These are phyloP conservation scores for Plantago lanceolata DNA, from an alignment of 305 asterid genomes.

Conservation along the genomic window DNA sequence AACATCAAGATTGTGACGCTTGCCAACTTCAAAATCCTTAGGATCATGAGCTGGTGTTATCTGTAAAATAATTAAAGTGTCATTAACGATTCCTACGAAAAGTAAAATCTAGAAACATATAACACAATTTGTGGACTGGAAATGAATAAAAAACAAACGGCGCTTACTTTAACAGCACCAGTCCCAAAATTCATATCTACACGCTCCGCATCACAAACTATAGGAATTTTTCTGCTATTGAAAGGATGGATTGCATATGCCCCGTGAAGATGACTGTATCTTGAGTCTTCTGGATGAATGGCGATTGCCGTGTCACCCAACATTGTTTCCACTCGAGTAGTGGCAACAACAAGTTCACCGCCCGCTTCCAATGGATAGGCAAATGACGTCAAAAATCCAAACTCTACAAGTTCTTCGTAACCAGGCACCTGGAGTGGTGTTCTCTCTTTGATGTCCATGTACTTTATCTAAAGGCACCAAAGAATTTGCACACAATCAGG, in stretches of 20 bases:
- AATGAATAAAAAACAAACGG: too few species aligned
- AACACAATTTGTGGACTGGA: not conserved
- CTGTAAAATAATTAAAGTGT: conserved; percentile 37
- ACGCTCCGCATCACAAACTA: conserved; percentile 77
- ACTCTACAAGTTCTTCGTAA: conserved; percentile 69
- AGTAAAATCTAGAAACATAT: not conserved
- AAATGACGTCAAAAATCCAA: conserved; percentile 88
- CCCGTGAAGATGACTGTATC: conserved; percentile 79
- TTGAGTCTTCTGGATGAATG: conserved; percentile 76
- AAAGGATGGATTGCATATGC: conserved; percentile 84
- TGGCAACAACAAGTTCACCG: conserved; percentile 93
- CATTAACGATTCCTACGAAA: conserved; percentile 19
- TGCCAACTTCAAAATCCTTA: conserved; percentile 82
- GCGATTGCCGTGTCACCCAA: conserved; percentile 97
- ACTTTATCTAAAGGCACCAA: conserved; percentile 58
- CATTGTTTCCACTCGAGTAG: conserved; percentile 95
- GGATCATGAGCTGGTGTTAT: conserved; percentile 89
- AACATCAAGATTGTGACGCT: conserved; percentile 63
- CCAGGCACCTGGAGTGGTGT: conserved; percentile 64
- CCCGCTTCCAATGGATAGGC: conserved; percentile 89
- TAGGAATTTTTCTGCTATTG: conserved; percentile 76
- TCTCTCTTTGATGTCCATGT: conserved; percentile 75
- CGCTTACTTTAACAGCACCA: conserved; percentile 87
- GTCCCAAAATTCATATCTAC: conserved; percentile 93
- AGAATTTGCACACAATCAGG: conserved; percentile 23